These are phyloP conservation scores for Geotrichum candidum DNA, from an alignment of 1,139 yeast species.

Conservation along the genomic window DNA sequence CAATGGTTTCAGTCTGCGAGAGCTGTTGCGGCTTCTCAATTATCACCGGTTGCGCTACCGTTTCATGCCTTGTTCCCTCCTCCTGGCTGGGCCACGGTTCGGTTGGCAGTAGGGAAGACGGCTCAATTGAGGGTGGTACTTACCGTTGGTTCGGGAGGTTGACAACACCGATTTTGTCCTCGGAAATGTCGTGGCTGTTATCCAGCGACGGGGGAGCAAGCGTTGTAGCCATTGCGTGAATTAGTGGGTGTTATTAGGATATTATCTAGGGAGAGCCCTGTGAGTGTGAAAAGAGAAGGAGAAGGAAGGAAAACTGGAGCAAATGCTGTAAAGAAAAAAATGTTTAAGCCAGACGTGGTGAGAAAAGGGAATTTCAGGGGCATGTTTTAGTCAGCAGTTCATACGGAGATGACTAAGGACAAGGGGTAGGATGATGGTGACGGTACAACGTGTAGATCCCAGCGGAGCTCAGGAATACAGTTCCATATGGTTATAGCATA, in stretches of 20 bases:
- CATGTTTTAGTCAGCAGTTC: neutral
- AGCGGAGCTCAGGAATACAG: no score
- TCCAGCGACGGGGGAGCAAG: neutral
- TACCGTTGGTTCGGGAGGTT: slow-evolving; percentile 90
- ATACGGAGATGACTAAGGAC: neutral
- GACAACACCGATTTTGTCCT: slow-evolving; percentile 59
- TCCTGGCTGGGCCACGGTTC: neutral
- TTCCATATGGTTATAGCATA: no score
- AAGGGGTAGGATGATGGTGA: neutral
- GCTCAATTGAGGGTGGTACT: slow-evolving; percentile 29
- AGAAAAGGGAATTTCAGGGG: neutral
- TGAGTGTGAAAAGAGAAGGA: neutral
- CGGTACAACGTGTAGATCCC: no score
- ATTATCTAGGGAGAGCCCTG: no score
- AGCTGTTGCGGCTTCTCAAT: no score
- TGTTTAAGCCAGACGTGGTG: neutral
- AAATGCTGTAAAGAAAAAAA: neutral
- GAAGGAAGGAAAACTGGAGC: neutral
- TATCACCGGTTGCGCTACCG: neutral
- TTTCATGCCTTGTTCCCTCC: neutral
- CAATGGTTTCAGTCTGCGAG: no score
- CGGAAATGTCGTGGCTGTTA: neutral
- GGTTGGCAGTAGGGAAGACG: neutral
- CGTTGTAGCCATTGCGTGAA: neutral
- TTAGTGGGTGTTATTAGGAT: neutral